Percentiles rank a stretch among this genome's conserved stretches.
These are phyloP conservation scores for Botrytis sinoallii DNA, from an alignment of 2,329 filamentous ascomycete genomes.

Conservation along the genomic window DNA sequence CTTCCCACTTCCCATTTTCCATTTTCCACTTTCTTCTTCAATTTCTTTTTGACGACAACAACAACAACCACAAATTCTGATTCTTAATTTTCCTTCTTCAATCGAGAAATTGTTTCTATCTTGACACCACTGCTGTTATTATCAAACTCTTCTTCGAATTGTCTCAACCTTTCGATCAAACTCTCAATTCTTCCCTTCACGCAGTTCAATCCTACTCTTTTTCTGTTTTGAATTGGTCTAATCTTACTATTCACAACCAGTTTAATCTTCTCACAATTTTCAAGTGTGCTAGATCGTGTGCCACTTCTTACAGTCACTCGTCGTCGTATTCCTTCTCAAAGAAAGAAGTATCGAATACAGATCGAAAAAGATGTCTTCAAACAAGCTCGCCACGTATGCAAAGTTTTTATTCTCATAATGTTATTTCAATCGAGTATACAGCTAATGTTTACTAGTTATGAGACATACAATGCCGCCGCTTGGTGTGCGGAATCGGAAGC, in stretches of 20 bases:
- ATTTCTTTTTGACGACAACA: not conserved
- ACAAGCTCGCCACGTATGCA: conserved; percentile 11
- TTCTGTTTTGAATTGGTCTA: not conserved
- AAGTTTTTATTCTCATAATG: not conserved
- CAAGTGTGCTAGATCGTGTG: not conserved
- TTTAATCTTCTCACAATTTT: not conserved
- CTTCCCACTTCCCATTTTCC: not conserved
- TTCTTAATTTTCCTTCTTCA: not conserved
- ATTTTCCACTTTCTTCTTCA: not conserved
- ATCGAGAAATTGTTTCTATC: not conserved
- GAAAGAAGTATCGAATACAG: not conserved
- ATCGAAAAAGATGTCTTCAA: not conserved
- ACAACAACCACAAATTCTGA: not conserved
- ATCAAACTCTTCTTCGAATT: not conserved
- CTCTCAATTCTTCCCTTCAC: too few species aligned
- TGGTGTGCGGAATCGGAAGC: conserved; percentile 3
- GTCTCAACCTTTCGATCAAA: not conserved
- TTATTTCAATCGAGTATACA: not conserved
- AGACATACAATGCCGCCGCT: not conserved
- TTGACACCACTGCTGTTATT: not conserved
- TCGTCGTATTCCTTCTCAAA: not conserved
- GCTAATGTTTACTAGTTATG: conserved; percentile 3
- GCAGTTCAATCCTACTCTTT: too few species aligned
- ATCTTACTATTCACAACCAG: not conserved
- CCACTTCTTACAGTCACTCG: not conserved